Conservation (phyloP, 371 early-diverging fungal genomes). For the Lichtheimia corymbifera region DNA sequence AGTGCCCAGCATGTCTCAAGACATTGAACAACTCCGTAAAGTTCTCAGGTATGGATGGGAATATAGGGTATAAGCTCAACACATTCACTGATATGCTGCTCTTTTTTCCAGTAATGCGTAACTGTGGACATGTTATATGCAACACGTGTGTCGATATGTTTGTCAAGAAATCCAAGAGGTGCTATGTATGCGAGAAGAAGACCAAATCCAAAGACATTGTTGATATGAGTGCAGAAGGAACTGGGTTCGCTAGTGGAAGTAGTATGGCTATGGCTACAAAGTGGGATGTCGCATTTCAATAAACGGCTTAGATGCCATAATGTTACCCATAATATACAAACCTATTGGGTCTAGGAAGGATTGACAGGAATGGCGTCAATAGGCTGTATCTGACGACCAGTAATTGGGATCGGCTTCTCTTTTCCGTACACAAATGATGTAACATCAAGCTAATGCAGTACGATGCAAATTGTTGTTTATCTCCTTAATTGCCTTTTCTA, state of each 20-base stretch:
- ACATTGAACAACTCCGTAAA: constrained; percentile 74
- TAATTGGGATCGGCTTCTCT: too few species aligned
- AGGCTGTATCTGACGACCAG: too few species aligned
- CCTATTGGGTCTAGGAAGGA: too few species aligned
- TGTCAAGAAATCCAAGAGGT: constrained; percentile 71
- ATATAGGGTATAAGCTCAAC: not conserved
- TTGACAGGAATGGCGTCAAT: too few species aligned
- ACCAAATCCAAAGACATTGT: constrained; percentile 74
- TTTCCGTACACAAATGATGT: too few species aligned
- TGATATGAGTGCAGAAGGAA: constrained; percentile 81
- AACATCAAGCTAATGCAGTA: too few species aligned
- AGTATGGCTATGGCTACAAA: constrained; percentile 74
- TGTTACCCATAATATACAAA: too few species aligned
- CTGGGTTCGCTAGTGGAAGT: constrained; percentile 83
- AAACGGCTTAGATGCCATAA: constrained; percentile 17
- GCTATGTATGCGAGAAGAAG: constrained; percentile 82
- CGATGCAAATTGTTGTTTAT: too few species aligned
- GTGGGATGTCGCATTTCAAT: constrained; percentile 81
- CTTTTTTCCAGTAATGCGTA: constrained; percentile 58
- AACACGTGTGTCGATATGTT: constrained; percentile 77
- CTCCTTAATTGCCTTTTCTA: too few species aligned
- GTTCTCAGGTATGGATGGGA: constrained; percentile 55
- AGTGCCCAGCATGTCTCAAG: constrained; percentile 88
- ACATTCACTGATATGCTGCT: constrained; percentile 1
- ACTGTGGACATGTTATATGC: constrained; percentile 91